Conservation (phyloP, 805 yeast genomes). For the Wickerhamiella domercqiae region DNA sequence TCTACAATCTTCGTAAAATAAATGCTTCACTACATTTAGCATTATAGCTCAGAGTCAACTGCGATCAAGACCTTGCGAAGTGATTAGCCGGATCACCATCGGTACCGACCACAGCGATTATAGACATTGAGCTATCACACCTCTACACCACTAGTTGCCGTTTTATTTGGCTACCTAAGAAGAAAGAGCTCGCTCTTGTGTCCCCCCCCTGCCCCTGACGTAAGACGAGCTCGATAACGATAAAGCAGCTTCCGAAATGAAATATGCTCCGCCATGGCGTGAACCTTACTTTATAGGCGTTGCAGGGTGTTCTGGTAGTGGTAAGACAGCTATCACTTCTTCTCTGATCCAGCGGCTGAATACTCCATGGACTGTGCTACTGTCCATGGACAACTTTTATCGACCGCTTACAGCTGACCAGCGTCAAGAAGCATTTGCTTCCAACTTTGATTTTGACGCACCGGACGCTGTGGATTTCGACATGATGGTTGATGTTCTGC, state of each 20-base stretch:
- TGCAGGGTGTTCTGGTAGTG: slow-evolving; percentile 80
- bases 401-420: slow-evolving; percentile 53
- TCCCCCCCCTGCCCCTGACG: no score
- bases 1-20: no score
- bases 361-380: slow-evolving; percentile 78
- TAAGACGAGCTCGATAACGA: no score
- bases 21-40: no score
- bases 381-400: slow-evolving; percentile 86
- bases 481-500: slow-evolving; percentile 45
- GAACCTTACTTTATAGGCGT: slow-evolving; percentile 68
- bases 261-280: slow-evolving; percentile 73
- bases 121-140: no score
- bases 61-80: no score
- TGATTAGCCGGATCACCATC: no score
- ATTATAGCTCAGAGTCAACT: no score
- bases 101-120: no score
- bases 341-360: slow-evolving; percentile 53
- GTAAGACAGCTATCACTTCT: slow-evolving; percentile 85
- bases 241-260: slow-evolving; percentile 6
- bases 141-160: no score
- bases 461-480: slow-evolving; percentile 81
- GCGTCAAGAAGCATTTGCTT: slow-evolving; percentile 43
- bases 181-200: no score
- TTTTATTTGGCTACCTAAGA: no score
- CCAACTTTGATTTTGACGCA: slow-evolving; percentile 72